Conservation (phyloP, 2,329 filamentous ascomycete genomes). For the Amphichorda felina region DNA sequence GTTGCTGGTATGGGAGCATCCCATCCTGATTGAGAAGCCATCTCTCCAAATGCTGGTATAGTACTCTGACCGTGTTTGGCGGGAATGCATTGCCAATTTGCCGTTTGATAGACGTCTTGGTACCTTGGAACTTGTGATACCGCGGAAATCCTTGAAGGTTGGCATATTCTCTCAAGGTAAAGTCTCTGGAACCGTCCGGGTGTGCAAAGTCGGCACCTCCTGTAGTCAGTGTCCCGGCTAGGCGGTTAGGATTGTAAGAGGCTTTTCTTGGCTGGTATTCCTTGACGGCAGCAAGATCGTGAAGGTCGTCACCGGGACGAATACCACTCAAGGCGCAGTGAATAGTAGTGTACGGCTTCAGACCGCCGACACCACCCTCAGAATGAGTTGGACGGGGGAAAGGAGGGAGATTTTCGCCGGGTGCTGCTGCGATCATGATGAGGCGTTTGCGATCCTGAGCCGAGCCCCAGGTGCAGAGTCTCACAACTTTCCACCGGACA, state of each 20-base stretch:
- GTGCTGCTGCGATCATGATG: constrained; percentile 47
- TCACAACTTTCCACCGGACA: constrained; percentile 53
- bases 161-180: constrained; percentile 58
- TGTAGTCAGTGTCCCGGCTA: constrained; percentile 52
- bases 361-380: constrained; percentile 18
- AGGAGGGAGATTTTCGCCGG: constrained; percentile 56
- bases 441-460: constrained; percentile 38
- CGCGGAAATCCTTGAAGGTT: constrained; percentile 58
- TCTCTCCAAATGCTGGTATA: constrained; percentile 34
- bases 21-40: constrained; percentile 33
- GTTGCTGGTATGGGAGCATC: constrained; percentile 10
- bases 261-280: constrained; percentile 14
- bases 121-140: constrained; percentile 42
- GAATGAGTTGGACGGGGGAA: constrained; percentile 54
- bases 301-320: constrained; percentile 19
- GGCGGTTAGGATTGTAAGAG: constrained; percentile 32
- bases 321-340: constrained; percentile 26
- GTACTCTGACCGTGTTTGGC: constrained; percentile 37
- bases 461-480: constrained; percentile 36
- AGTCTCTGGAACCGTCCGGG: constrained; percentile 48
- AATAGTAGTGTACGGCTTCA: constrained; percentile 31
- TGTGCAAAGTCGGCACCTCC: constrained; percentile 52
- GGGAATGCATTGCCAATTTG: constrained; percentile 78
- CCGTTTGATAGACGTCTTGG: constrained; percentile 29
- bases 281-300: constrained; percentile 19